Percentiles rank a stretch among this genome's conserved stretches.
Evolutionary conservation across 257 asterid species (phyloP).

Genomic region (Solanum sitiens): DNA sequence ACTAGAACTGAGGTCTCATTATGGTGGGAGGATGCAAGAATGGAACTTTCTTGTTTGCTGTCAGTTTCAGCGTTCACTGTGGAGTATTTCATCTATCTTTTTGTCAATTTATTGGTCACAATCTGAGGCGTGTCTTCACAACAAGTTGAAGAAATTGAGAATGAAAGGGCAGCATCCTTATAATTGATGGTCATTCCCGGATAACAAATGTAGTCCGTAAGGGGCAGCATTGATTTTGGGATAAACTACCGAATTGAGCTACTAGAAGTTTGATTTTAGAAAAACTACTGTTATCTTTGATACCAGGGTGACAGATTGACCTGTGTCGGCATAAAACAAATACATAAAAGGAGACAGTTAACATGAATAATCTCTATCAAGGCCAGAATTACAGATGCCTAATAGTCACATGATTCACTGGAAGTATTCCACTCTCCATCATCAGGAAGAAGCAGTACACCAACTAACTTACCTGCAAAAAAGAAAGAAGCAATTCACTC

Average conservation of each 20-base stretch:
- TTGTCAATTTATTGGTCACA: background rate
- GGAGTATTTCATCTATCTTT: background rate
- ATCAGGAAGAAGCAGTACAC: background rate
- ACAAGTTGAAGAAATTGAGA: background rate
- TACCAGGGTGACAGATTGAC: background rate
- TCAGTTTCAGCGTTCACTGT: background rate
- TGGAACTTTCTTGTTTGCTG: background rate
- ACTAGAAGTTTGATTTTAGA: background rate
- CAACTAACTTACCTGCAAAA: background rate
- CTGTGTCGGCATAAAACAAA: background rate
- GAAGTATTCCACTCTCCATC: background rate
- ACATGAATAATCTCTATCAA: background rate
- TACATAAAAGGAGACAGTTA: background rate
- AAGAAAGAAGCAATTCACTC: background rate
- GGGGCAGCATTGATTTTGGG: background rate
- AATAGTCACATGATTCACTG: background rate
- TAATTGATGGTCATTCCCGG: background rate
- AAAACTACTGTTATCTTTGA: background rate
- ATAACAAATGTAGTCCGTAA: background rate
- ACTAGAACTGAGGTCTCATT: background rate
- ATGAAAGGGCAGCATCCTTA: background rate
- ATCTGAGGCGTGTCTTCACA: background rate
- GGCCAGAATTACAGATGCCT: background rate
- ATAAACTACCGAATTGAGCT: background rate
- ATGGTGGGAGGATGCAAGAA: background rate